Evolutionary conservation across 352 stramenopile genomes (phyloP).

Genomic region (Aphanomyces astaci): DNA sequence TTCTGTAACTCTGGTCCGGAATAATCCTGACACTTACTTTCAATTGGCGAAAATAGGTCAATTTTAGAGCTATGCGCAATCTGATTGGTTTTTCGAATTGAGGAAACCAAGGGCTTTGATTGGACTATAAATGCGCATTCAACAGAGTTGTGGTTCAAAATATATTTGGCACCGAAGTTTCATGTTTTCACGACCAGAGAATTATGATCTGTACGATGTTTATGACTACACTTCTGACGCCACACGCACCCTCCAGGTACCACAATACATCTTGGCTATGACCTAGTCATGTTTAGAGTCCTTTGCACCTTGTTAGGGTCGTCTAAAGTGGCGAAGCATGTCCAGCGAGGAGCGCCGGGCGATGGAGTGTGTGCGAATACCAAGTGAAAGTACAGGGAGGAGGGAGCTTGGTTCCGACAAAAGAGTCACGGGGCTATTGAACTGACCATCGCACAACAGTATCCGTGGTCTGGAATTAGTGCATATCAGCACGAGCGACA

Average conservation of each 20-base stretch:
- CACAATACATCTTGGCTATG: neutral
- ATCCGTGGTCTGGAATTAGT: neutral
- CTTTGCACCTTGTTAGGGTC: too few species aligned
- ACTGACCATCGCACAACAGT: neutral
- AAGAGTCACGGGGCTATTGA: neutral
- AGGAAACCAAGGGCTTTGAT: neutral
- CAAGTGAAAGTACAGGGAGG: neutral
- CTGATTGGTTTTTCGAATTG: neutral
- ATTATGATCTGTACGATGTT: neutral
- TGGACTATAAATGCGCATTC: neutral
- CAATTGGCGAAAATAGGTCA: neutral
- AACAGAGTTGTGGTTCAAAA: neutral
- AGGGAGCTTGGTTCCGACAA: neutral
- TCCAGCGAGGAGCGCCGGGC: neutral
- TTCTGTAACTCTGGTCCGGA: neutral
- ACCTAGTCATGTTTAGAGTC: neutral
- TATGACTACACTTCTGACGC: too few species aligned
- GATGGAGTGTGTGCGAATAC: neutral
- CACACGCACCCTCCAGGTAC: too few species aligned
- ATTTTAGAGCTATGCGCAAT: neutral
- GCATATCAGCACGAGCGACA: neutral
- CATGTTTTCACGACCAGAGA: neutral
- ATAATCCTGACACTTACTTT: neutral
- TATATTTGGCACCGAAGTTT: neutral
- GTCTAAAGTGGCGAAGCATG: neutral